Evolutionary conservation across 306 rosid species (phyloP).

Genomic region (Benincasa hispida): DNA sequence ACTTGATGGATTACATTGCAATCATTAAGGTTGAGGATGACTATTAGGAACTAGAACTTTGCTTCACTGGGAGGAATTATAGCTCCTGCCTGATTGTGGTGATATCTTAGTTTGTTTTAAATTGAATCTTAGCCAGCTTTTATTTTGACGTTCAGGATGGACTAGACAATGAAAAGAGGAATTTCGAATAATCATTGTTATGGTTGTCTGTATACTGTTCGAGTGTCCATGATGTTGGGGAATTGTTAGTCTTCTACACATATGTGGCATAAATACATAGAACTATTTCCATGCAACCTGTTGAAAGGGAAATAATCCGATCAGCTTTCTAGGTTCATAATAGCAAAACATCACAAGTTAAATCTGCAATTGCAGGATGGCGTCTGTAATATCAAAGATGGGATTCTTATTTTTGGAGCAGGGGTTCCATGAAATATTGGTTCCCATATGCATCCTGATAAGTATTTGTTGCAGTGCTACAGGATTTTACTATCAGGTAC

Average conservation of each 20-base stretch:
- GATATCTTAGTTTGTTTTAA: neutral
- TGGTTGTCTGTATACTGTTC: neutral
- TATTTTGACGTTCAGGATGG: neutral
- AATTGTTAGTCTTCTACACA: neutral
- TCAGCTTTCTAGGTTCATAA: neutral
- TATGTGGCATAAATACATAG: neutral
- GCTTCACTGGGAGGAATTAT: neutral
- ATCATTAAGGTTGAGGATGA: neutral
- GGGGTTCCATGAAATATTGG: slow-evolving; percentile 68
- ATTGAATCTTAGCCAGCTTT: neutral
- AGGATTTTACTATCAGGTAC: slow-evolving; percentile 91
- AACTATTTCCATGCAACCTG: neutral
- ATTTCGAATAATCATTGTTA: neutral
- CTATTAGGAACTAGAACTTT: neutral
- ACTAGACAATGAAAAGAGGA: neutral
- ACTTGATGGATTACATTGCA: neutral
- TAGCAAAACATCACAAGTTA: neutral
- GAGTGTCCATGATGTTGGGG: neutral
- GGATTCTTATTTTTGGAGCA: slow-evolving; percentile 89
- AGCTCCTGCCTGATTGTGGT: neutral
- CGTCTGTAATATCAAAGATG: slow-evolving; percentile 93
- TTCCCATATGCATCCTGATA: slow-evolving; percentile 60
- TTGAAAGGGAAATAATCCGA: neutral
- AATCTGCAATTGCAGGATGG: slow-evolving; percentile 54
- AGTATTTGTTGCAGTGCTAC: slow-evolving; percentile 70